Base-by-base conservation (phyloP, 2,329 filamentous ascomycete species). In the Aspergillus neotritici region DNA sequence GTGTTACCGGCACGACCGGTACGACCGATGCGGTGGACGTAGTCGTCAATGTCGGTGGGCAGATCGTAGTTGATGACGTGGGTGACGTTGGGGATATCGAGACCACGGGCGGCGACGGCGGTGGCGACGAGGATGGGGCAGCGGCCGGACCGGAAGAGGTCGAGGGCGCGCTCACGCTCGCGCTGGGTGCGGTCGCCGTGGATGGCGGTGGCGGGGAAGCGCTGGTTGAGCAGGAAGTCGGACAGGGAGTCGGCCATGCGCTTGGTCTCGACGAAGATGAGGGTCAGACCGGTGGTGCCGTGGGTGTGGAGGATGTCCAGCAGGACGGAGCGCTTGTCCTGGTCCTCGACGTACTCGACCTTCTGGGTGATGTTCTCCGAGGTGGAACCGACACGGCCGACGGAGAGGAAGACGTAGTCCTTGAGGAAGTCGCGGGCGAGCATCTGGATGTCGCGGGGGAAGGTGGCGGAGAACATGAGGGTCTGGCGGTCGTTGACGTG, bases 341-440 rank as follows among this genome's bases (percentile, higher is more conserved):
- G 73, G 60, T 97, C 93, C 74, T 97, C 91, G 48, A 97, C 87
- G 59, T 97, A 97, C 73, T 97, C 91, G 43, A 98, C 82, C 78
- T 94, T 95, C 72, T 98, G 93, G 43, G 93, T 97, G 51, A 98
- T 97, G 79, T 97, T 98, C 81, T 97, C 91, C n/a, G 93, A 97
- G 28, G 93, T 97, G 40, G 93, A 97, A 71, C 93, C 93, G 48
- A 97, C 93, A 80, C 93, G 91, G 62, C 91, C 93, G 57, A 98
- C 93, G 12, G 93, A 98, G 61, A 98, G 79, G 82, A 98, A 98
- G 63, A 98, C 83, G 75, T 98, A 98, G 66, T 98, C 93, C 78
- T 94, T 96, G 66, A 98, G 76, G 80, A 98, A 98, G 69, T 98
- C 93, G 63, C 93, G 86, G 49, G 93, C 93, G 47, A 98, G 85